Evolutionary conservation across 2,329 filamentous ascomycete species (phyloP).

Genomic region (Fusarium nanum): DNA sequence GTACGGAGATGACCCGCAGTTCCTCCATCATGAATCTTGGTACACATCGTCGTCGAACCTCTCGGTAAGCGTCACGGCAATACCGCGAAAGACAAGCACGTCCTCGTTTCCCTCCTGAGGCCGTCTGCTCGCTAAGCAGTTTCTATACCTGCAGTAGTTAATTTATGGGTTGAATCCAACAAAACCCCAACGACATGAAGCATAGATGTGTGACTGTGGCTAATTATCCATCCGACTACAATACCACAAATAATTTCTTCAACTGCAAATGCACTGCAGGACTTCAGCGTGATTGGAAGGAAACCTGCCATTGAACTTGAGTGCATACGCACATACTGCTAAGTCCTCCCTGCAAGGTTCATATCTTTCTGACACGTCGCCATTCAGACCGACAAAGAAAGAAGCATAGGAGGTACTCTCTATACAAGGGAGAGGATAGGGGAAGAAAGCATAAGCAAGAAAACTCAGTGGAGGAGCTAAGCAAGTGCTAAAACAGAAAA

Average conservation of each 20-base stretch:
- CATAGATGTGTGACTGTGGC: conserved; percentile 27
- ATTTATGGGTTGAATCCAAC: conserved; percentile 2
- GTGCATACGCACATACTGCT: conserved; percentile 16
- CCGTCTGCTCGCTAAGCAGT: conserved; percentile 9
- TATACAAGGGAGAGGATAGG: conserved; percentile 7
- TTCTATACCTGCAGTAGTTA: background rate
- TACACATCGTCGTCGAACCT: conserved; percentile 11
- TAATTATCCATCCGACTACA: conserved; percentile 1
- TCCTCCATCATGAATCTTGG: conserved; percentile 14
- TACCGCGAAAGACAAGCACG: conserved; percentile 23
- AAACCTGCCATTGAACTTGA: conserved; percentile 6
- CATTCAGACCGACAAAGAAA: conserved; percentile 2
- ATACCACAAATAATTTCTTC: conserved; percentile 32
- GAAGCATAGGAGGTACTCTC: background rate
- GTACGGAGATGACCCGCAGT: background rate
- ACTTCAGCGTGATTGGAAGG: conserved; percentile 27
- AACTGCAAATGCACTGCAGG: conserved; percentile 11
- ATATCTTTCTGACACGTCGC: conserved; percentile 37
- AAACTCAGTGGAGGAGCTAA: background rate
- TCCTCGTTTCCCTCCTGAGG: conserved; percentile 26
- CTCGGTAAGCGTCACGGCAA: conserved; percentile 12
- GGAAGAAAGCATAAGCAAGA: background rate
- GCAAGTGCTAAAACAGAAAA: background rate
- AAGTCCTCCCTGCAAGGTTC: conserved; percentile 10
- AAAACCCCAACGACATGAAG: conserved; percentile 9